These are phyloP conservation scores for Candida cerambycidarum DNA, from an alignment of 805 yeast genomes.

Conservation along the genomic window DNA sequence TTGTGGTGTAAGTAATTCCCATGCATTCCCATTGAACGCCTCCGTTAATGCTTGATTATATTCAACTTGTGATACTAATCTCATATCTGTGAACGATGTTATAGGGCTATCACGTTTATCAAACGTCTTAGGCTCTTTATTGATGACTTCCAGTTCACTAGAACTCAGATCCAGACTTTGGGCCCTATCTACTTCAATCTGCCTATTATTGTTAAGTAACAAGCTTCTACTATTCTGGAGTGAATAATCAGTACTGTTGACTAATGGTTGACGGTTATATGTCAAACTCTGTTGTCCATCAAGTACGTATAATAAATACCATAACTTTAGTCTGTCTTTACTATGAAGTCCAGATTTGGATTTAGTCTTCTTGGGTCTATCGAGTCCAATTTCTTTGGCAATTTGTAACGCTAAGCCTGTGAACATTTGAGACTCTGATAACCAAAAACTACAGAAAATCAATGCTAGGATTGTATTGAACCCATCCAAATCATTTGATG, in stretches of 20 bases:
- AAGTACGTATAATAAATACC: slow-evolving; percentile 64
- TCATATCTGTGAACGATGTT: slow-evolving; percentile 43
- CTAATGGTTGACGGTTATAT: slow-evolving; percentile 55
- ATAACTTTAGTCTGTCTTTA: slow-evolving; percentile 54
- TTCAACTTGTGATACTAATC: slow-evolving; percentile 66
- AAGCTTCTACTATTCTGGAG: slow-evolving; percentile 43
- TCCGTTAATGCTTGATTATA: slow-evolving; percentile 63
- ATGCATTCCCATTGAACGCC: slow-evolving; percentile 57
- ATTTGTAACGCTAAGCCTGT: slow-evolving; percentile 68
- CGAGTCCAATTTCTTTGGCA: slow-evolving; percentile 54
- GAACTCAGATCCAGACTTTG: not conserved
- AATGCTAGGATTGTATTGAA: slow-evolving; percentile 63
- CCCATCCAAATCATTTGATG: slow-evolving; percentile 46
- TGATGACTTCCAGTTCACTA: too few relatives aligned
- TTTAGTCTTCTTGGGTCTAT: slow-evolving; percentile 25
- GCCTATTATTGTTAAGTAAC: slow-evolving; percentile 19
- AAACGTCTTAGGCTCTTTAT: too few relatives aligned
- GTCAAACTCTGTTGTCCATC: slow-evolving; percentile 71
- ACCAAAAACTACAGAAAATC: slow-evolving; percentile 68
- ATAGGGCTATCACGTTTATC: too few relatives aligned
- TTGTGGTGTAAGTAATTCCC: slow-evolving; percentile 61
- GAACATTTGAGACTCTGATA: slow-evolving; percentile 62
- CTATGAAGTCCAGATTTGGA: slow-evolving; percentile 14
- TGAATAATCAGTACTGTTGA: slow-evolving; percentile 47
- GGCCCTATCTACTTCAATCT: too few relatives aligned